Base-by-base conservation (phyloP, 257 asterid genomes). In the Solanum appendiculatum region DNA sequence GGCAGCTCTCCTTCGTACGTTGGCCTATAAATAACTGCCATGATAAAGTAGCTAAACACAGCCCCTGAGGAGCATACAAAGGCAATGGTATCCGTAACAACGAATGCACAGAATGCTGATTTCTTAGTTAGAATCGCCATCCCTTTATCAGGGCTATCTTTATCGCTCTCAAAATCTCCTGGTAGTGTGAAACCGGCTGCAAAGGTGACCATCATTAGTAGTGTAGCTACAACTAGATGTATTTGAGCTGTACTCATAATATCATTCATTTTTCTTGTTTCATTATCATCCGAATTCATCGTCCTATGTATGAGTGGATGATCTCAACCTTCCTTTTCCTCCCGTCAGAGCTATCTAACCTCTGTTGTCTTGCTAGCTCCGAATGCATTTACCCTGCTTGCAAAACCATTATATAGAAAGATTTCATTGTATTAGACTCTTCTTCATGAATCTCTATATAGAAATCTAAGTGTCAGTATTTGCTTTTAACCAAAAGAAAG, bases 21-120 rank as follows among this genome's bases (percentile, higher is more conserved):
- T 2, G 34, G 39, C 10, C 1, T 5, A 15, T 15, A 25, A 34
- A 4, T 82, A 3, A 10, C 37, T 31, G 69, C 44, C 29, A 21
- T n/a, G n/a, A 12, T 0, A 5, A n/a, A 54, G 72, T 25, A 58
- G 34, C 6, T 31, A 8, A 60, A 81, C 54, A 86, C 84, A 44
- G 20, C 87, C 37, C 46, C 72, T 6, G 64, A n/a, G 15, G 91
- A 88, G 86, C 87, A 82, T 20, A 29, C 44, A 18, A 88, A 33
- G 87, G 83, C 89, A 27, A 88, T 42, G 39, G 82, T 63, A 82
- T 88, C 85, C 0, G 86, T 12, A 0, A 88, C 39, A 69, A 89
- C 86, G 39, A 89, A 89, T 73, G 77, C 86, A 54, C 42, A 48
- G 78, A 89, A 89, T 0, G 91, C 87, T 20, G 87, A 27, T 72